phyloP scores from a whole-genome alignment of 768 basidiomycete genomes.

The Neoboletus brunneissimus region DNA sequence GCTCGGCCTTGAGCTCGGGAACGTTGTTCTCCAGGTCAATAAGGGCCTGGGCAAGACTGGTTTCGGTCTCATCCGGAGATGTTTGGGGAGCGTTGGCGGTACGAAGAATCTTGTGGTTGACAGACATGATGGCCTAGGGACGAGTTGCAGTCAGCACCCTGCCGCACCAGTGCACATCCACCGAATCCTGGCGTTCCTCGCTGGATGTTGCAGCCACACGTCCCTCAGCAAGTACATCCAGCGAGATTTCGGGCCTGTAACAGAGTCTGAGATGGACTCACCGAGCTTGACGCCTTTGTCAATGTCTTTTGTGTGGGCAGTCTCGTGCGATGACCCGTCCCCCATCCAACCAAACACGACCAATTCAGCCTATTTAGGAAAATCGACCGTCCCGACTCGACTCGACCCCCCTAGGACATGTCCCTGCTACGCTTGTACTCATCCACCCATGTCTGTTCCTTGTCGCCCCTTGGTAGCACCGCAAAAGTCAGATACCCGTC shows the following conservation, averaged over 20 bases:
- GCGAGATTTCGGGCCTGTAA: constrained; percentile 4
- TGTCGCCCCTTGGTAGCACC: constrained; percentile 71
- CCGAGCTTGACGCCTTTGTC: constrained; percentile 64
- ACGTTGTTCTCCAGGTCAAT: constrained; percentile 98
- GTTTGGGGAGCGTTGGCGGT: constrained; percentile 93
- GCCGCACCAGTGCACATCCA: constrained; percentile 49
- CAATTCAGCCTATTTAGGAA: constrained; percentile 22
- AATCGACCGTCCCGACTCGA: neutral
- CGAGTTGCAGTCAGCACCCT: constrained; percentile 43
- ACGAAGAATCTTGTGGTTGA: constrained; percentile 87
- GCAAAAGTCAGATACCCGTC: constrained; percentile 81
- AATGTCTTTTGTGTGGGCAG: constrained; percentile 32
- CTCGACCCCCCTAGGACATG: constrained; percentile 10
- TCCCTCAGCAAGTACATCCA: constrained; percentile 24
- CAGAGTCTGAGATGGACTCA: constrained; percentile 50
- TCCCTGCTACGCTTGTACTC: constrained; percentile 69
- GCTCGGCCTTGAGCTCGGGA: constrained; percentile 95
- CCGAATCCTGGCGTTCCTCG: constrained; percentile 36
- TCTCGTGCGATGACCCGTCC: constrained; percentile 6
- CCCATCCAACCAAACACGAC: constrained; percentile 29
- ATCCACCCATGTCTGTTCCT: constrained; percentile 82
- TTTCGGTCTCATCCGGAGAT: constrained; percentile 89
- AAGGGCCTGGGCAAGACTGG: constrained; percentile 89
- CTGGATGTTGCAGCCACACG: constrained; percentile 12
- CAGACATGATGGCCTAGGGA: constrained; percentile 54